phyloP scores from a whole-genome alignment of 768 basidiomycete species.

The Botryobasidium botryosum region DNA sequence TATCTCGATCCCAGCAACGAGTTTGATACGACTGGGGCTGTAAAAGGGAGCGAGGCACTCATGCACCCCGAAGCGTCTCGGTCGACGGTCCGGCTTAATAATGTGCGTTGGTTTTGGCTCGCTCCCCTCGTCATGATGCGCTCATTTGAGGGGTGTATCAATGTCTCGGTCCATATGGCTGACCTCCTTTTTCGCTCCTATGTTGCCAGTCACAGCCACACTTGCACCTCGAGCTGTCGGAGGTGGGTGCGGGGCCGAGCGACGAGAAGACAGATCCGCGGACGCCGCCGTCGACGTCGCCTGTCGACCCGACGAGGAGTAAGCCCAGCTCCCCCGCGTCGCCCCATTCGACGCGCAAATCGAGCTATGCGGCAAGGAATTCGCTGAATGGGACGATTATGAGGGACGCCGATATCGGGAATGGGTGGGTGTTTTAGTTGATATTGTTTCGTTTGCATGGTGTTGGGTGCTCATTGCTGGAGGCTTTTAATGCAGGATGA shows the following conservation, averaged over 20 bases:
- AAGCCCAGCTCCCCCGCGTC: constrained; percentile 29
- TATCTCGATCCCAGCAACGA: constrained; percentile 22
- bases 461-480: too few species aligned
- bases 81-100: constrained; percentile 59
- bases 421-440: constrained; percentile 26
- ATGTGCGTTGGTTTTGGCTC: too few species aligned
- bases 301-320: neutral
- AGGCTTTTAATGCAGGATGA: too few species aligned
- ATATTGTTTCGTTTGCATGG: neutral
- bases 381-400: constrained; percentile 55
- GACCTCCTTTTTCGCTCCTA: too few species aligned
- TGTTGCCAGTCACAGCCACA: too few species aligned
- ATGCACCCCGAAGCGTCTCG: constrained; percentile 39
- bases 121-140: too few species aligned
- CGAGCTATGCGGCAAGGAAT: constrained; percentile 65
- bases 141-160: too few species aligned
- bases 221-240: too few species aligned
- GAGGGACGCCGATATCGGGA: constrained; percentile 70
- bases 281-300: too few species aligned
- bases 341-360: constrained; percentile 28
- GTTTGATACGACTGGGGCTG: constrained; percentile 44
- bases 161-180: too few species aligned
- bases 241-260: too few species aligned
- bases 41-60: constrained; percentile 22
- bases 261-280: too few species aligned